Evolutionary conservation across 2,329 filamentous ascomycete species (phyloP), one percentile per base, ranked within the genome.

Genomic region (Verticillium alfalfae): DNA sequence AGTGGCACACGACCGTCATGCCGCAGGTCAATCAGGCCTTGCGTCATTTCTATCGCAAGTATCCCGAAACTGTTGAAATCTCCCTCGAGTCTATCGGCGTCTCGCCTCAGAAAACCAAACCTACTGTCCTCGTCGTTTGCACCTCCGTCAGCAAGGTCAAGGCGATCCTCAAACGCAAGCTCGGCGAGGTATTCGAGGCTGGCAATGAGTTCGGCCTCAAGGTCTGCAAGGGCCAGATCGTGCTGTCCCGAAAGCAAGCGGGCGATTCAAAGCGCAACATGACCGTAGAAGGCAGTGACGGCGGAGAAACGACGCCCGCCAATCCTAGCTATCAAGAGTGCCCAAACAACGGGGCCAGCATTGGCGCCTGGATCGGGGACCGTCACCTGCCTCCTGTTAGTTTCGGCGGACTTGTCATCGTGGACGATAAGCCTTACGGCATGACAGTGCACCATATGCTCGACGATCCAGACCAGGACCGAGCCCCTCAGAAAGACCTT

Each of bases 371-470:
- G 81, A 88, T 91, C 58, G 90, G 91, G 62, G 87, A 93, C 66
- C 88, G 91, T 55, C 94, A 97, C 70, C 80, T 97, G 2, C 93
- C 93, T 6, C 92, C 94, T 2, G 94, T 96, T 3, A 96, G 92
- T 37, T 93, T 96, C 67, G 94, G 94, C 13, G 94, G 94, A 9
- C 83, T 97, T 4, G 87, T 98, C 49, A 78, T 95, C 37, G 87
- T 98, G 1, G 93, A 98, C 70, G 87, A 90, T 61, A 88, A 90
- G 72, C 86, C 91, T 0, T 95, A 93, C 69, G 94, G 94, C 13
- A 95, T 98, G 91, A 97, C 92, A 26, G 94, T 98, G 0, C 94
- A 98, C 70, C 94, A 98, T 73, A 94, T 98, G 87, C 85, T 98
- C 2, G 94, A 97, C 79, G 84, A 88, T 62, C 85, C 84, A 1